Evolutionary conservation across 306 rosid species (phyloP), one percentile per base, ranked within the genome.

Genomic region (Cicer arietinum): DNA sequence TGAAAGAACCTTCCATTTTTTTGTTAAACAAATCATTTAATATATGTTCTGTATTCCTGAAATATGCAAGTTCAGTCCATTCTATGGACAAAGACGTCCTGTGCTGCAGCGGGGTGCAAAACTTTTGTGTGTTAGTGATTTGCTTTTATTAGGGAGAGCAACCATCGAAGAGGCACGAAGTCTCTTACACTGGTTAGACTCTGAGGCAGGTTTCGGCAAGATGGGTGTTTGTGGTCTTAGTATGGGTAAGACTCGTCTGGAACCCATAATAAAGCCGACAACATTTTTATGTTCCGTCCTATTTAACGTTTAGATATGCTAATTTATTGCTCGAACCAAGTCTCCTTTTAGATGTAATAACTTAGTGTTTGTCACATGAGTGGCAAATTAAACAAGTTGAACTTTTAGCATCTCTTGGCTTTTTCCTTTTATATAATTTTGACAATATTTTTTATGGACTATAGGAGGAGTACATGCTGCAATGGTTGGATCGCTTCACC

Each of bases 381-480:
- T 59, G 71, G 81, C 20, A 16, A 67, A 57, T 52, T 39, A 39
- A 60, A 37, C 76, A 51, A 77, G 22, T 78, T 68, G 16, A 65
- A 75, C 74, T 51, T 70, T 39, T 71, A 41, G 47, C 64, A 22
- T 59, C 46, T 69, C 69, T 58, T 73, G 46, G 42, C 43, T 66
- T 37, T 56, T 56, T 76, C 62, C 53, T 74, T 71, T 71, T 74
- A 58, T 81, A 41, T 57, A 30, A 79, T 51, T 43, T 46, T 77
- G 72, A 17, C 51, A 63, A 56, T 81, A 20, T 64, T 64, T 66
- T 74, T 18, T 45, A 65, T 77, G 82, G 42, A 78, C 78, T 84
- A 59, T 82, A 94, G 98, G 98, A 84, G 98, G 98, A 74, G 98
- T 94, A 50, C 98, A 94, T 86, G 97, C 98, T 77, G 97, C 97